A percentile compares a stretch with the other conserved stretches of the same genome.
Evolutionary conservation across 805 yeast species (phyloP).

Genomic region (Hanseniaspora jakobsenii): DNA sequence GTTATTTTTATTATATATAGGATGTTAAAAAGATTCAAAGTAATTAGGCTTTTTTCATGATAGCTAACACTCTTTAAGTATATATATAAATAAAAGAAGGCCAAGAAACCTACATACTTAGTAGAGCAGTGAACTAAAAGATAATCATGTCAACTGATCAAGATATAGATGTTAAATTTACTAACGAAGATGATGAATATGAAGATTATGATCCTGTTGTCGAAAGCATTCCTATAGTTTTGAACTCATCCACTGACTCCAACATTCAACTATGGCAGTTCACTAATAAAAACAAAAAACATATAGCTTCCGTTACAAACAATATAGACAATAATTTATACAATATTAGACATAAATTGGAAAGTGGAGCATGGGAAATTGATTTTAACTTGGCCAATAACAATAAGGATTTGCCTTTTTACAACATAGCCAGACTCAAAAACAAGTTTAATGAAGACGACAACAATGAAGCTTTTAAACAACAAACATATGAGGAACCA

Average conservation of each 20-base stretch:
- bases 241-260: conserved; percentile 28
- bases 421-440: conserved; percentile 3
- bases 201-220: conserved; percentile 50
- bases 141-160: conserved; percentile 1
- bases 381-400: conserved; percentile 49
- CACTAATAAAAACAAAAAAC: conserved; percentile 33
- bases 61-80: too few relatives aligned
- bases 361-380: conserved; percentile 55
- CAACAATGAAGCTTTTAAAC: conserved; percentile 55
- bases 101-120: too few relatives aligned
- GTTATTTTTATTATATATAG: too few relatives aligned
- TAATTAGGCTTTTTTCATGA: too few relatives aligned
- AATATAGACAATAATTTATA: conserved; percentile 28
- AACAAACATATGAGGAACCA: conserved; percentile 40
- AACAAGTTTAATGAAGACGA: conserved; percentile 21
- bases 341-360: conserved; percentile 45
- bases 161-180: conserved; percentile 12
- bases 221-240: conserved; percentile 45
- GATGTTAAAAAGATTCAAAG: too few relatives aligned
- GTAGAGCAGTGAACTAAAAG: background rate
- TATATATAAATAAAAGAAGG: too few relatives aligned
- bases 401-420: conserved; percentile 5
- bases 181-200: conserved; percentile 20
- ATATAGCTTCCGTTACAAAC: conserved; percentile 21
- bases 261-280: conserved; percentile 39